Conservation (phyloP, 768 basidiomycete species). For the Gymnopilus dilepis region DNA sequence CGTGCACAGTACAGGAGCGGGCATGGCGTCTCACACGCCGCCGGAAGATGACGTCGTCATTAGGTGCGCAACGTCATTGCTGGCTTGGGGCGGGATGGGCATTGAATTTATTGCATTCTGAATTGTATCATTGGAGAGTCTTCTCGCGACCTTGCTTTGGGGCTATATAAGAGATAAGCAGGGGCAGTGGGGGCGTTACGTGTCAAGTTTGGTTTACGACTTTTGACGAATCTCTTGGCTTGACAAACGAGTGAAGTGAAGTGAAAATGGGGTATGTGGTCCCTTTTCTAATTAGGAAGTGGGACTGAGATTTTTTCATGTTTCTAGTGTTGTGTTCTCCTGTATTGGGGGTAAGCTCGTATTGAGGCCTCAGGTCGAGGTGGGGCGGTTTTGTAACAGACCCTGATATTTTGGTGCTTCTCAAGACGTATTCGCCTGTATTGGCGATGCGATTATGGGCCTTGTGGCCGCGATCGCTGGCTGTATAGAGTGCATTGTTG, state of each 20-base stretch:
- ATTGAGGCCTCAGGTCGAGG: neutral
- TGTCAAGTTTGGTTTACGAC: neutral
- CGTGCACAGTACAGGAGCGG: too few relatives aligned
- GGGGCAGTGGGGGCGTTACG: neutral
- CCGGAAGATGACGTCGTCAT: constrained; percentile 3
- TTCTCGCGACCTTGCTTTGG: neutral
- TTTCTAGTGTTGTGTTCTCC: constrained; percentile 29
- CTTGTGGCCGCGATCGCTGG: constrained; percentile 44
- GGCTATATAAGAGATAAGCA: constrained; percentile 3
- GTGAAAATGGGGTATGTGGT: constrained; percentile 18
- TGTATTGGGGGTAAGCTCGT: constrained; percentile 36
- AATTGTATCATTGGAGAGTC: neutral
- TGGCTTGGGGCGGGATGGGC: too few relatives aligned
- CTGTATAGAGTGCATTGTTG: constrained; percentile 53
- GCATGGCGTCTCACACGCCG: too few relatives aligned
- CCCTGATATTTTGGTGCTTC: neutral
- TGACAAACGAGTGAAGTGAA: neutral
- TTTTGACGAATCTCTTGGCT: neutral
- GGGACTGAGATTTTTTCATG: neutral
- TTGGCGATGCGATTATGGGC: constrained; percentile 46
- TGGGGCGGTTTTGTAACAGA: neutral
- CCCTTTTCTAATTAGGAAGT: neutral
- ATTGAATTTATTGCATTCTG: neutral
- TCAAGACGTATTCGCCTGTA: constrained; percentile 47
- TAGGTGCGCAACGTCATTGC: constrained; percentile 7